Base-by-base conservation (phyloP, 768 basidiomycete species). In the Dictyophora rubrovolvata region DNA sequence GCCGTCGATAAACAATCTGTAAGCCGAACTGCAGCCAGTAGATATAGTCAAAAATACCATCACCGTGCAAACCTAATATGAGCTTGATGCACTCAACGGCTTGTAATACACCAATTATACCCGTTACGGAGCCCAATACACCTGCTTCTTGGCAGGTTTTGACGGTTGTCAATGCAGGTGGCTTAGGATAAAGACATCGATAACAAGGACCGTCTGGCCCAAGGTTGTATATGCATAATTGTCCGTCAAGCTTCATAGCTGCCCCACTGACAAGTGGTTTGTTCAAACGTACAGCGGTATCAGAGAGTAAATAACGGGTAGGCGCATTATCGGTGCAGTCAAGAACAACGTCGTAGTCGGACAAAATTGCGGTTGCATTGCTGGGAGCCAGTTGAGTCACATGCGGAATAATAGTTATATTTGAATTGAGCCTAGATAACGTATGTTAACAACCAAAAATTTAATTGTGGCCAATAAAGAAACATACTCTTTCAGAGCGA, bases 311-410 rank as follows among this genome's bases (percentile, higher is more conserved):
- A 71, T 98, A 98, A 5, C 96, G 86, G 0, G 93, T 93, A 1
- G 88, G 83, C 1, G 86, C 82, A 63, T 96, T 95, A 72, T 97
- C 94, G 4, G 93, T 96, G 74, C 94, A 97, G 72, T 97, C 95
- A 16, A 97, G 75, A 53, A 97, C 76, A 54, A 96, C 71, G 68
- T 87, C 82, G 66, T 90, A 93, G 1, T 77, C 67, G 11, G 67
- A 63, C 11, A 94, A 73, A 20, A 89, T 70, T 16, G 70, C 61
- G n/a, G 81, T 61, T 0, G 92, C 89, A 63, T 92, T 92, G 23
- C 71, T 66, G 8, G 87, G 65, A 17, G 75, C 69, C 46, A 96
- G 75, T 0, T 83, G 77, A 14, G 75, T 67, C 0, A 73, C 68
- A 54, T 85, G 73, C 1, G 82, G 70, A 46, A 85, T 77, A 37